A percentile compares a stretch with the other conserved stretches of the same genome.
Conservation (phyloP, 345 rosid species). For the Syzygium aromaticum region DNA sequence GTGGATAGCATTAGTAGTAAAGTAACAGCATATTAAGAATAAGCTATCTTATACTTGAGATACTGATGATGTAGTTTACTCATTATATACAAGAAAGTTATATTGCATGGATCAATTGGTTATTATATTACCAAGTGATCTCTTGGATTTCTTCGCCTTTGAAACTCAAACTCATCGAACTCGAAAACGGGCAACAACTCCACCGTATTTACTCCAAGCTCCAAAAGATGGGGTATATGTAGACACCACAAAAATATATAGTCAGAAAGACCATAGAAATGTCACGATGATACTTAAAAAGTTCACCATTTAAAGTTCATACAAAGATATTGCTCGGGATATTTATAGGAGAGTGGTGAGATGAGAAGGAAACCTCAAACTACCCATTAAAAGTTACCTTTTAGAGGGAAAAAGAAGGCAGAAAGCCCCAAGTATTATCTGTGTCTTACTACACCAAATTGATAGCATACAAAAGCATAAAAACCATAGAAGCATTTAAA, state of each 20-base stretch:
- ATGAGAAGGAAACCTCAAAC: not conserved
- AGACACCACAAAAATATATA: conserved; percentile 5
- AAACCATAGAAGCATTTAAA: not conserved
- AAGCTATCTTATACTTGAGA: not conserved
- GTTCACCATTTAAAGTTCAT: not conserved
- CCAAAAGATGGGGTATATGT: conserved; percentile 84
- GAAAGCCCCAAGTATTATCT: not conserved
- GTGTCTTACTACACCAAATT: not conserved
- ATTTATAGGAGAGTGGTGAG: not conserved
- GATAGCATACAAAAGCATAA: not conserved
- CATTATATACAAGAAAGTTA: not conserved
- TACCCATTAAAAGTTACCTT: not conserved
- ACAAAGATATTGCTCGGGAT: not conserved
- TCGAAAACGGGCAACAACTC: conserved; percentile 90
- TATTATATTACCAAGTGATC: conserved; percentile 71
- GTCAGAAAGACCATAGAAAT: conserved; percentile 3
- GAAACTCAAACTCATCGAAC: conserved; percentile 90
- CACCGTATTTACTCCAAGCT: conserved; percentile 90
- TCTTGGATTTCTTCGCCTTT: conserved; percentile 80
- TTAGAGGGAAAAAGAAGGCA: not conserved
- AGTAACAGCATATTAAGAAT: not conserved
- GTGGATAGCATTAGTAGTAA: not conserved
- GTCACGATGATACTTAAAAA: not conserved
- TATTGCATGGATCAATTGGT: not conserved
- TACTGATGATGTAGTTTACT: not conserved